Evolutionary conservation across 805 yeast species (phyloP).

Genomic region (Saturnispora sekii): DNA sequence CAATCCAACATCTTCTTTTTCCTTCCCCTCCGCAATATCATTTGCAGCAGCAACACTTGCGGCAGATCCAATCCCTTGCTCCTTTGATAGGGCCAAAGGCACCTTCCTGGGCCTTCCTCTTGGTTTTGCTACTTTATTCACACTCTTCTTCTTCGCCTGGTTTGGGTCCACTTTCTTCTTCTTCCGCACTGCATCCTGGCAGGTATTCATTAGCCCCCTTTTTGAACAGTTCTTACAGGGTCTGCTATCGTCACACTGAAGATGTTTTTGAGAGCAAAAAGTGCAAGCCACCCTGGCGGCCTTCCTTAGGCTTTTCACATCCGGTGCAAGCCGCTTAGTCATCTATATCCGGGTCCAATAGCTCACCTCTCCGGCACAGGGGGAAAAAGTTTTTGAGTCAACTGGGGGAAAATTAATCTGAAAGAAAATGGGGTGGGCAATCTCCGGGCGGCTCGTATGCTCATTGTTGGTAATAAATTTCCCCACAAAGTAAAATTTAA

Average conservation of each 20-base stretch:
- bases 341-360: slow-evolving; percentile 22
- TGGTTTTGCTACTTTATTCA: not conserved
- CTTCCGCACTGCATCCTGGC: slow-evolving; percentile 52
- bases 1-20: not conserved
- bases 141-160: not conserved
- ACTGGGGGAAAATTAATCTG: slow-evolving; percentile 1
- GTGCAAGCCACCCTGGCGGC: slow-evolving; percentile 64
- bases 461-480: not conserved
- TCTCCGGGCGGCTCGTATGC: slow-evolving; percentile 2
- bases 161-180: slow-evolving; percentile 13
- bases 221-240: slow-evolving; percentile 68
- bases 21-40: too few species aligned
- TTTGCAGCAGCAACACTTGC: too few species aligned
- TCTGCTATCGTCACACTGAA: slow-evolving; percentile 60
- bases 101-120: slow-evolving; percentile 7
- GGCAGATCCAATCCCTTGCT: too few species aligned
- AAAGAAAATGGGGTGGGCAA: not conserved
- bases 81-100: not conserved
- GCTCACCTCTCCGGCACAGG: not conserved
- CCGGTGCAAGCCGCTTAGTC: slow-evolving; percentile 52
- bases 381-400: not conserved
- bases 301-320: slow-evolving; percentile 43
- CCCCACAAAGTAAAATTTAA: too few species aligned
- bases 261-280: slow-evolving; percentile 63
- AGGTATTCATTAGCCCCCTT: slow-evolving; percentile 41